Conservation (phyloP, 2,329 filamentous ascomycete species). For the Penicillium sp. region DNA sequence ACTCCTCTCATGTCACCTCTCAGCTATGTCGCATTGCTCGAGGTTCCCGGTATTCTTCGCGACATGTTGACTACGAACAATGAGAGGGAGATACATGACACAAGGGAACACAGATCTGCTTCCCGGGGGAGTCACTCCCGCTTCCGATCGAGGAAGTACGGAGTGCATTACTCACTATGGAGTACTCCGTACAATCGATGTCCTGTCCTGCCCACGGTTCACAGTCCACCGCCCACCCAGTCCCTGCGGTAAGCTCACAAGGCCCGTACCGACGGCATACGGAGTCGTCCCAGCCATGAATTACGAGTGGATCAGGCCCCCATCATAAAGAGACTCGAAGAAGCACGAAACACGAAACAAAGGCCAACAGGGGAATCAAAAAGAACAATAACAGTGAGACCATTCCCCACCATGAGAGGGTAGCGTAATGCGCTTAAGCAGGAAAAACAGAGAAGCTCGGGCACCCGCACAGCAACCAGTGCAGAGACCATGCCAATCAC, state of each 20-base stretch:
- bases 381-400: constrained; percentile 5
- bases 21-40: neutral
- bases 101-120: neutral
- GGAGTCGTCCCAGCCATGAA: constrained; percentile 12
- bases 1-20: neutral
- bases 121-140: neutral
- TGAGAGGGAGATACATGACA: constrained; percentile 1
- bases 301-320: constrained; percentile 8
- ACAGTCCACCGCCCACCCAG: neutral
- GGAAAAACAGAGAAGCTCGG: constrained; percentile 15
- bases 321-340: neutral
- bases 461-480: constrained; percentile 17
- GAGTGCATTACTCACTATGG: neutral
- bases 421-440: constrained; percentile 12
- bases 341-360: neutral
- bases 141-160: constrained; percentile 10
- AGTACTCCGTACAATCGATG: too few species aligned
- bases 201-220: neutral
- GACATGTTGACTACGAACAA: neutral
- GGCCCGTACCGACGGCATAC: constrained; percentile 27
- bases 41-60: neutral
- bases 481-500: constrained; percentile 1
- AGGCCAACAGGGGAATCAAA: neutral
- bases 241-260: constrained; percentile 11
- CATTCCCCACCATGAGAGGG: neutral